Evolutionary conservation across 345 rosid species (phyloP).

Genomic region (Theobroma cacao): DNA sequence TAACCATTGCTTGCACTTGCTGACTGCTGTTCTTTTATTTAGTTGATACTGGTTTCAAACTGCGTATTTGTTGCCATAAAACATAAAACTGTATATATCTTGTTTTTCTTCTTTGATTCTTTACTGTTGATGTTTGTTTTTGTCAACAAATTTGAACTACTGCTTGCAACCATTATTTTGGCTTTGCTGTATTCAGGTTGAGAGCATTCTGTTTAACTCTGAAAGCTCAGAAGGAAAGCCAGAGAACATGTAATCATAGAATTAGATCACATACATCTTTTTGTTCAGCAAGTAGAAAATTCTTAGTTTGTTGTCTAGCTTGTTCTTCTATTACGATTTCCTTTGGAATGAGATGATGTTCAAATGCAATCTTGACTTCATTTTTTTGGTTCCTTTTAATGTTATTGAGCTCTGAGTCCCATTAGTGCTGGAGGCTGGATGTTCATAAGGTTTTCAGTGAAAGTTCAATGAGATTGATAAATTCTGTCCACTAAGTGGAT

Average conservation of each 20-base stretch:
- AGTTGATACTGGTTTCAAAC: not conserved
- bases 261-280: not conserved
- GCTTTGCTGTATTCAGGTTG: conserved; percentile 5
- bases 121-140: not conserved
- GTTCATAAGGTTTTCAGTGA: not conserved
- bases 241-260: not conserved
- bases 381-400: not conserved
- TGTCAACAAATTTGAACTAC: not conserved
- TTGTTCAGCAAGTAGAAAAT: not conserved
- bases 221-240: not conserved
- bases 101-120: not conserved
- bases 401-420: not conserved
- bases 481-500: not conserved
- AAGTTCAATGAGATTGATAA: not conserved
- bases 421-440: not conserved
- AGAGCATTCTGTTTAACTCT: not conserved
- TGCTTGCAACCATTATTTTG: not conserved
- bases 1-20: not conserved
- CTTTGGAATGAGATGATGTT: not conserved
- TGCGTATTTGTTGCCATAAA: not conserved
- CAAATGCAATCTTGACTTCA: not conserved
- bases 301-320: not conserved
- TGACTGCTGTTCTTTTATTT: not conserved
- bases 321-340: not conserved
- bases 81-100: not conserved